Percentiles rank a stretch among this genome's conserved stretches.
These are phyloP conservation scores for Dichomitus squalens DNA, from an alignment of 1,284 basidiomycete genomes.

Conservation along the genomic window DNA sequence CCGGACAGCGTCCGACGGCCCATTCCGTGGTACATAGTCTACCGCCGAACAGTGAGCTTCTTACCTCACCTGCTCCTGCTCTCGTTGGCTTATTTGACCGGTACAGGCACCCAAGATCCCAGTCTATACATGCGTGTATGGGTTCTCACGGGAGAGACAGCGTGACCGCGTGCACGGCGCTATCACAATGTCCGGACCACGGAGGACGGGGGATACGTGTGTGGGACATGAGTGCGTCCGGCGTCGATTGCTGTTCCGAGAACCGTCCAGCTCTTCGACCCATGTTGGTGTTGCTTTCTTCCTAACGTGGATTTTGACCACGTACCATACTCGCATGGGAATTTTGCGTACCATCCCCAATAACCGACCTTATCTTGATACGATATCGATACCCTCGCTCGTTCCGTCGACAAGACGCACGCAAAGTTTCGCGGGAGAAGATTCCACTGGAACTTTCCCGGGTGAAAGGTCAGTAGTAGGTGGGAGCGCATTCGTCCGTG, in stretches of 20 bases:
- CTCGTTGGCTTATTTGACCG: background rate
- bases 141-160: background rate
- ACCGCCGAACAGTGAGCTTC: slow-evolving; percentile 1
- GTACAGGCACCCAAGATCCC: background rate
- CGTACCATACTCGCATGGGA: slow-evolving; percentile 8
- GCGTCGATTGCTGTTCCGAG: background rate
- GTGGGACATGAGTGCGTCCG: background rate
- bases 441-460: slow-evolving; percentile 1
- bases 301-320: background rate
- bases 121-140: background rate
- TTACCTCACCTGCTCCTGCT: background rate
- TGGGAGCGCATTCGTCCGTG: background rate
- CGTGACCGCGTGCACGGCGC: background rate
- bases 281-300: background rate
- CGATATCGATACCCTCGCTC: background rate
- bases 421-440: slow-evolving; percentile 26
- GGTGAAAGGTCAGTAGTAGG: background rate
- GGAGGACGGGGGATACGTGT: background rate
- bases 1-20: background rate
- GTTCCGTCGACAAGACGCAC: background rate
- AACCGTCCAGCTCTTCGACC: background rate
- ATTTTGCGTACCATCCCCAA: slow-evolving; percentile 5
- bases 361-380: slow-evolving; percentile 7
- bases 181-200: background rate
- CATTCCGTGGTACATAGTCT: background rate